Conservation (phyloP, 2,329 filamentous ascomycete genomes). For the Lizonia empirigonia region DNA sequence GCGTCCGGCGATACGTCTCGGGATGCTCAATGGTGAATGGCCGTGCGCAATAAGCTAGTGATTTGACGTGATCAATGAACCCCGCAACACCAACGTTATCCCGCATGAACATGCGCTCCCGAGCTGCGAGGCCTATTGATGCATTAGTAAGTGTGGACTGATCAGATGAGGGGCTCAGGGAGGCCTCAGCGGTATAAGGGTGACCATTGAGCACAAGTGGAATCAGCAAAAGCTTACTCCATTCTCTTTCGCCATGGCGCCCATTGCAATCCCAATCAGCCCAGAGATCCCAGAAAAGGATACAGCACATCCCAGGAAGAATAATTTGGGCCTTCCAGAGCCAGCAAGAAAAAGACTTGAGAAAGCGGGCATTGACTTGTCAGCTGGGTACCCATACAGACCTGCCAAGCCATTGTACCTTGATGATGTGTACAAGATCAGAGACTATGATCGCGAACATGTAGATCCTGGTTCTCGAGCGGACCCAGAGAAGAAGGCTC, state of each 20-base stretch:
- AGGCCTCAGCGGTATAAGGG: slow-evolving; percentile 23
- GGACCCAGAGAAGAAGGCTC: slow-evolving; percentile 50
- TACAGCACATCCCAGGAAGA: slow-evolving; percentile 66
- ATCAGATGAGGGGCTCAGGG: slow-evolving; percentile 8
- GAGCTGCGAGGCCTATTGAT: slow-evolving; percentile 10
- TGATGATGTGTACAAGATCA: slow-evolving; percentile 71
- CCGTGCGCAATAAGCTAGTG: slow-evolving; percentile 37
- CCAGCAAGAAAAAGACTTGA: slow-evolving; percentile 63
- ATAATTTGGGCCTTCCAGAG: slow-evolving; percentile 66
- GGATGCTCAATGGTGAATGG: slow-evolving; percentile 30
- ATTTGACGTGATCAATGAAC: slow-evolving; percentile 43
- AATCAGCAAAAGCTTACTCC: slow-evolving; percentile 1
- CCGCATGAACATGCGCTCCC: slow-evolving; percentile 8
- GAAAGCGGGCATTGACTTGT: slow-evolving; percentile 72
- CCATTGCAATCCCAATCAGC: slow-evolving; percentile 59
- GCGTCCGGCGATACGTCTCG: slow-evolving; percentile 28
- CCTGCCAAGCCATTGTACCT: slow-evolving; percentile 70
- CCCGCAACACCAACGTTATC: slow-evolving; percentile 38
- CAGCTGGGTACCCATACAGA: slow-evolving; percentile 72
- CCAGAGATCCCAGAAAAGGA: slow-evolving; percentile 63
- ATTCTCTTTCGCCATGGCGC: slow-evolving; percentile 54
- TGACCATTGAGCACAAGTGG: neutral
- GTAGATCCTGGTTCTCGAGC: slow-evolving; percentile 58
- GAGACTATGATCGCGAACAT: slow-evolving; percentile 52
- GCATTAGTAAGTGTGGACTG: slow-evolving; percentile 23